Base-by-base conservation (phyloP, 208 protist species). In the Wallacemonas rigidus region DNA sequence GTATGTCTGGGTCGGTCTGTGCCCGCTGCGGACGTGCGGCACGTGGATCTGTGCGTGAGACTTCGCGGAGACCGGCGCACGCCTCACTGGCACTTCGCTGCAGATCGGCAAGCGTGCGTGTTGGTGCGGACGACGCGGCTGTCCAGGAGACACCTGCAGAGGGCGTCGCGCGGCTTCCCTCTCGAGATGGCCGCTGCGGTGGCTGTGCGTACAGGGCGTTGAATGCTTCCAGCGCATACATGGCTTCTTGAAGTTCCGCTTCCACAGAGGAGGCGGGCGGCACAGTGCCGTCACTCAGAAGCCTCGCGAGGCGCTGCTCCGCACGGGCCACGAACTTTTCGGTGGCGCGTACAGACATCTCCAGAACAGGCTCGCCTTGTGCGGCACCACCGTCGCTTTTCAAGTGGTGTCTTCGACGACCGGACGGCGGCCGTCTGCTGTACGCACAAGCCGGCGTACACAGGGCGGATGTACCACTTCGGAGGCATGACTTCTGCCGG, bases 201-300 rank as follows among this genome's bases (percentile, higher is more conserved):
- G 11, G 53, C 26, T 58, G 9, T 36, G 6, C 14, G 11, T 58
- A n/a, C 14, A 7, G 6, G 14, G 11, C 14, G n/a, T 58, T 36
- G 57, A 51, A 63, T 36, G 60, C 26, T 41, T 12, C n/a, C 6
- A 65, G 38, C 5, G 60, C 60, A 26, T 65, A 38, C 60, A 65
- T 65, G 11, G 60, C 60, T 26, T 45, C 41, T 4, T 3, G 9
- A 38, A 65, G 60, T n/a, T 65, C 60, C 2, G 41, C 43, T 17
- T 65, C 60, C 56, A 15, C 56, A n/a, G 56, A 53, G 38, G 36
- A 8, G 7, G 26, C 53, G 53, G 1, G 11, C 56, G 56, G 43
- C 3, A 14, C n/a, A 4, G 60, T 9, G 7, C 41, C 12, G 43
- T 8, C 26, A 41, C 40, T 65, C 60, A 65, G 43, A 9, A 65